These are phyloP conservation scores for Phytopythium boreale DNA, from an alignment of 352 stramenopile genomes.

Conservation along the genomic window DNA sequence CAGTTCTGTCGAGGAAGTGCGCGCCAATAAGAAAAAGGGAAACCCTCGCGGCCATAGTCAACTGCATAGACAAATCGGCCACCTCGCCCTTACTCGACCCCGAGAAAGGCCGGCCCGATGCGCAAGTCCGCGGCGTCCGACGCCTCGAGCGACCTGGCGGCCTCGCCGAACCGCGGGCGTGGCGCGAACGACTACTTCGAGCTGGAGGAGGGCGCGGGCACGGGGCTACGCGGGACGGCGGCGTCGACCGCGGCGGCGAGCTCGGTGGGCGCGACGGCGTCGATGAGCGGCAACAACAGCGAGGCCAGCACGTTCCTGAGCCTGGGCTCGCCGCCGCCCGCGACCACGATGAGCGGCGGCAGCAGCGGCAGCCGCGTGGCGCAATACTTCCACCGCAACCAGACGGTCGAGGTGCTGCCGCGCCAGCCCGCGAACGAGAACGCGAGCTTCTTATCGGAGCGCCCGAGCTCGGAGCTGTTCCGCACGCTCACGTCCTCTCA, in stretches of 20 bases:
- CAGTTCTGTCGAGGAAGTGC: background rate
- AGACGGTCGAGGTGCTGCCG: constrained; percentile 70
- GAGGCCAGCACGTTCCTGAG: constrained; percentile 5
- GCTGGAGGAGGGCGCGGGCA: constrained; percentile 11
- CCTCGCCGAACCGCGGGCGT: background rate
- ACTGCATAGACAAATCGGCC: background rate
- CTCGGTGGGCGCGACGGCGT: constrained; percentile 3
- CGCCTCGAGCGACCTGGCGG: background rate
- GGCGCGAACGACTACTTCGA: constrained; percentile 10
- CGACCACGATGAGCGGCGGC: constrained; percentile 11
- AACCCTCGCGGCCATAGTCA: background rate
- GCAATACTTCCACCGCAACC: constrained; percentile 66
- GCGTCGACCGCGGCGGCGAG: background rate
- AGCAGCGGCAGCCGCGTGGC: constrained; percentile 16
- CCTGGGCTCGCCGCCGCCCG: constrained; percentile 13
- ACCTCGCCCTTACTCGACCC: too few species aligned
- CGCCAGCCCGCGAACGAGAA: constrained; percentile 19
- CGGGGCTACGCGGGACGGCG: background rate
- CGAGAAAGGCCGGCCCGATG: background rate
- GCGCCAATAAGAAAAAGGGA: background rate
- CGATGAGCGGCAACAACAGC: constrained; percentile 1
- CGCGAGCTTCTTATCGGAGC: constrained; percentile 35
- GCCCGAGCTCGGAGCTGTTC: constrained; percentile 60
- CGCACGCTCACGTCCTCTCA: constrained; percentile 68
- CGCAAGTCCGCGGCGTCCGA: background rate